phyloP scores from a whole-genome alignment of 768 basidiomycete genomes.

The Leccinum barrowsii region DNA sequence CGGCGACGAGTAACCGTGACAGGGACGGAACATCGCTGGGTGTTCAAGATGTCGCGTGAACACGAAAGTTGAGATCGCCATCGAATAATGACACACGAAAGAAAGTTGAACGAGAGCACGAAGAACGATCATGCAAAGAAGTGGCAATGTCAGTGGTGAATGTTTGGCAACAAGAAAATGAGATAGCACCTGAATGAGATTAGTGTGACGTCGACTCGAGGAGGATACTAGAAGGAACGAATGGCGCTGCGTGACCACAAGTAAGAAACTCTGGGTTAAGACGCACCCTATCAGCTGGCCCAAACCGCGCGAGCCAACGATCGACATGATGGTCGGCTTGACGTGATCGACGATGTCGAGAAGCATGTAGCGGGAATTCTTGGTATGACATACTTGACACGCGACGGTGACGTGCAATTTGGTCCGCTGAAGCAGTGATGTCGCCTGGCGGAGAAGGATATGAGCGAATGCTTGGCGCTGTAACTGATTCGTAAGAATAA shows the following conservation, averaged over 20 bases:
- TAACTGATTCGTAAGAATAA: constrained; percentile 6
- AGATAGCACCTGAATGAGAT: constrained; percentile 70
- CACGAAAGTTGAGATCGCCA: not conserved
- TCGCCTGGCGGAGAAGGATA: constrained; percentile 86
- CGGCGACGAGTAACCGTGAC: constrained; percentile 95
- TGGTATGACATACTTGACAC: constrained; percentile 98
- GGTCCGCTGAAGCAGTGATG: constrained; percentile 86
- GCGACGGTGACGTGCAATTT: constrained; percentile 79
- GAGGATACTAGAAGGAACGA: constrained; percentile 51
- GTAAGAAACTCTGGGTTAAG: not conserved
- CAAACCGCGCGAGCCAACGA: constrained; percentile 88
- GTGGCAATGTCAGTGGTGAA: not conserved
- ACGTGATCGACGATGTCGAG: constrained; percentile 86
- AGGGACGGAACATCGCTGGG: constrained; percentile 86
- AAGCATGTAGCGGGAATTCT: constrained; percentile 87
- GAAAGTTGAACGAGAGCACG: not conserved
- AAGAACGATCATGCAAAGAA: not conserved
- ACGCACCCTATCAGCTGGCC: constrained; percentile 83
- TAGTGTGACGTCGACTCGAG: constrained; percentile 96
- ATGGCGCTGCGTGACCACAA: not conserved
- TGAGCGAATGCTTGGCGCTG: constrained; percentile 88
- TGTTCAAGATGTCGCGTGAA: not conserved
- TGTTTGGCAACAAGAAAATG: not conserved
- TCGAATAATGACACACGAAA: not conserved
- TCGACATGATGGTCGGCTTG: constrained; percentile 79